Conservation (phyloP, 2,329 filamentous ascomycete genomes). For the Clonostachys rhizophaga region DNA sequence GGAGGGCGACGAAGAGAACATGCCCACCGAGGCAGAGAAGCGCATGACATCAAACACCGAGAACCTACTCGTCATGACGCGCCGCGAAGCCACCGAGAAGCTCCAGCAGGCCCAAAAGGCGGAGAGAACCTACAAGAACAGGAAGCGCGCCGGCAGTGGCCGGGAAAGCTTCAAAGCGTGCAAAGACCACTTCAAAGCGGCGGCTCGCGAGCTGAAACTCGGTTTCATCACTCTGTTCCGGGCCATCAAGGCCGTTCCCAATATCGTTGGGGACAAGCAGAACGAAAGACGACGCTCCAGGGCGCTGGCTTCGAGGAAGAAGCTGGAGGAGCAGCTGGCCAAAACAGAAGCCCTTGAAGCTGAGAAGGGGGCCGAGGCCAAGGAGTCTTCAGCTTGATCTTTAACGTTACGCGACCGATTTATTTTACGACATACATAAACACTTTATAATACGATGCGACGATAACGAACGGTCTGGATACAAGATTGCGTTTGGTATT, state of each 20-base stretch:
- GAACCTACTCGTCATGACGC: constrained; percentile 29
- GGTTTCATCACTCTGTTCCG: constrained; percentile 22
- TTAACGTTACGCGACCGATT: too few species aligned
- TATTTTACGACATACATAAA: too few species aligned
- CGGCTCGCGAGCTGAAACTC: constrained; percentile 24
- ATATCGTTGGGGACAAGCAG: constrained; percentile 28
- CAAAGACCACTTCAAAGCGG: constrained; percentile 29
- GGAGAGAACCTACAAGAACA: constrained; percentile 32
- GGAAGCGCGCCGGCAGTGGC: constrained; percentile 31
- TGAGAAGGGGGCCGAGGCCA: constrained; percentile 3
- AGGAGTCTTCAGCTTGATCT: not conserved
- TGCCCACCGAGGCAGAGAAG: constrained; percentile 1
- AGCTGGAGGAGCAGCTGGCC: constrained; percentile 24
- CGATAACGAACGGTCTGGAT: too few species aligned
- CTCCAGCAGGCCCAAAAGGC: constrained; percentile 29
- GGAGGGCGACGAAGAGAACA: not conserved
- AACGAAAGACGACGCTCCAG: constrained; percentile 21
- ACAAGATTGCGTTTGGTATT: too few species aligned
- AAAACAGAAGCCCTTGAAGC: constrained; percentile 7
- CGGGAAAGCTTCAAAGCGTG: constrained; percentile 29
- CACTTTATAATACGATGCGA: too few species aligned
- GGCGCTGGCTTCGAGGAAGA: constrained; percentile 21
- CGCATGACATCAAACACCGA: constrained; percentile 38
- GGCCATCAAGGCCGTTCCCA: constrained; percentile 23
- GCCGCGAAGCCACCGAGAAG: constrained; percentile 28